These are phyloP conservation scores for Dalechampia spathulata DNA, from an alignment of 441 rosid genomes.

Conservation along the genomic window DNA sequence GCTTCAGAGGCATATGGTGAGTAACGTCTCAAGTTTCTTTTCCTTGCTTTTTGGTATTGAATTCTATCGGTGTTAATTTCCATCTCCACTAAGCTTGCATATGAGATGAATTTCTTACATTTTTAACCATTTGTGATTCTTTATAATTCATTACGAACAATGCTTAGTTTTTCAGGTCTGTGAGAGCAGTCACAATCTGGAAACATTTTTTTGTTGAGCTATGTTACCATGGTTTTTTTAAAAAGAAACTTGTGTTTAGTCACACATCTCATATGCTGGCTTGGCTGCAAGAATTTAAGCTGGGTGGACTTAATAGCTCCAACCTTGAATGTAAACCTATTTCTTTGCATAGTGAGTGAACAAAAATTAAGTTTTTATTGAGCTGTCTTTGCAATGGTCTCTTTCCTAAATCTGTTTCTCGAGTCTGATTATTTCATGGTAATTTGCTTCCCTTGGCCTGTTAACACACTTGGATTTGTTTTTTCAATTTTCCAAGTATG, in stretches of 20 bases:
- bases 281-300: background rate
- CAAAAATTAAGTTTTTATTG: background rate
- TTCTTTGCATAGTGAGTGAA: background rate
- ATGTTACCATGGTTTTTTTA: background rate
- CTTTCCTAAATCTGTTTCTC: too few species aligned
- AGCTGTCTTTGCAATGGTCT: too few species aligned
- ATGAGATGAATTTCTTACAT: background rate
- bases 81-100: background rate
- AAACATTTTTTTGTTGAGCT: too few species aligned
- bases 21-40: slow-evolving; percentile 21
- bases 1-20: slow-evolving; percentile 99
- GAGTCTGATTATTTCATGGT: too few species aligned
- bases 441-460: too few species aligned
- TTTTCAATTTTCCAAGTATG: too few species aligned
- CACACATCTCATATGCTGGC: background rate
- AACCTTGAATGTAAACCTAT: background rate
- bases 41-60: slow-evolving; percentile 1
- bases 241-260: too few species aligned
- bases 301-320: background rate
- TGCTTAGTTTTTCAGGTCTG: too few species aligned
- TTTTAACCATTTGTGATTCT: too few species aligned
- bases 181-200: too few species aligned
- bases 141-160: too few species aligned
- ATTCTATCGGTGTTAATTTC: background rate
- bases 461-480: too few species aligned